Conservation (phyloP, 441 rosid species). For the Kokia cookei region DNA sequence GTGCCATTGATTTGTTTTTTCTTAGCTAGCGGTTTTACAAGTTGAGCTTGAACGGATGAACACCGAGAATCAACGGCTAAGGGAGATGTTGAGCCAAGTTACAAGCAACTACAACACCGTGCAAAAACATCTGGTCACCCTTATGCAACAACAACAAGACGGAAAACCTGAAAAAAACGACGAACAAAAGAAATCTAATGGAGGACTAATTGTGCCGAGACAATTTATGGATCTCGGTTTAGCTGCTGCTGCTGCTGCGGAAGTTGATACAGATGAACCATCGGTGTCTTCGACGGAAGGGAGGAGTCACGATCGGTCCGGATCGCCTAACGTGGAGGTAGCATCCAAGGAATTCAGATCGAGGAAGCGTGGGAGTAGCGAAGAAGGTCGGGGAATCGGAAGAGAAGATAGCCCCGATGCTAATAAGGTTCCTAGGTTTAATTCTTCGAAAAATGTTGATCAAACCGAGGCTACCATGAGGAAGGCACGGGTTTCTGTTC, state of each 20-base stretch:
- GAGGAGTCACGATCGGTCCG: slow-evolving; percentile 19
- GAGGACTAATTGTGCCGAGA: slow-evolving; percentile 17
- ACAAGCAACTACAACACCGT: slow-evolving; percentile 22
- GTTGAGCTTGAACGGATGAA: slow-evolving; percentile 25
- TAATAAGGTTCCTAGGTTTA: slow-evolving; percentile 19
- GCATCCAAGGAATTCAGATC: not conserved
- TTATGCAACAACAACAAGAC: slow-evolving; percentile 14
- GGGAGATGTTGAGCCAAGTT: slow-evolving; percentile 22
- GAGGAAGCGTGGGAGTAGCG: slow-evolving; percentile 2
- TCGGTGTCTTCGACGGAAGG: slow-evolving; percentile 46
- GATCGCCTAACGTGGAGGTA: slow-evolving; percentile 11
- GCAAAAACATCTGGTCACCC: slow-evolving; percentile 26
- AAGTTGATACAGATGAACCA: slow-evolving; percentile 25
- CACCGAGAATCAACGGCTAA: slow-evolving; percentile 30
- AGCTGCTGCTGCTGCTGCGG: slow-evolving; percentile 1
- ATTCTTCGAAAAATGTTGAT: slow-evolving; percentile 15
- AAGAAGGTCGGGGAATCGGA: not conserved
- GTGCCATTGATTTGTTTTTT: not conserved
- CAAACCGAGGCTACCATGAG: slow-evolving; percentile 41
- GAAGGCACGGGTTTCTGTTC: slow-evolving; percentile 44
- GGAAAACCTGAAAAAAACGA: slow-evolving; percentile 4
- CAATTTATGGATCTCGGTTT: slow-evolving; percentile 35
- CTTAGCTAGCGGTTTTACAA: slow-evolving; percentile 19
- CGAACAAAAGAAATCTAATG: slow-evolving; percentile 15
- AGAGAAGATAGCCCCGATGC: slow-evolving; percentile 22